These are phyloP conservation scores for Flaveria linearis DNA, from an alignment of 129 eudicot species.

Conservation along the genomic window DNA sequence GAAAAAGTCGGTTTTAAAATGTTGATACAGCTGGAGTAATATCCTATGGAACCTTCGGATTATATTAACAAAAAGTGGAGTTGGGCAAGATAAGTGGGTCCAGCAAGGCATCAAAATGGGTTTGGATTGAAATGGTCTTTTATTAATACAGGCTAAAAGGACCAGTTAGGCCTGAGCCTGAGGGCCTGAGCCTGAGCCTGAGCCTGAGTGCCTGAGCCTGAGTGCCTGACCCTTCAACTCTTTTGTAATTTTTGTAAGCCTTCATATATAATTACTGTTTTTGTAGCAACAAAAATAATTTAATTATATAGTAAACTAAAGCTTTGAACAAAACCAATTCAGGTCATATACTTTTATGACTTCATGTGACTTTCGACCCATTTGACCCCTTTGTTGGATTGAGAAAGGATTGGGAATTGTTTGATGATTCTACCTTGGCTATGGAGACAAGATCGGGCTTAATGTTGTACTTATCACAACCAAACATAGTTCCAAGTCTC, in stretches of 20 bases:
- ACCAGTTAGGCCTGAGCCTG: background rate
- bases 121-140: slow-evolving; percentile 1
- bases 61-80: background rate
- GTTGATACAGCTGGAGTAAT: background rate
- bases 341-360: background rate
- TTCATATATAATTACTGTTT: background rate
- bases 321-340: background rate
- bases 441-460: slow-evolving; percentile 91
- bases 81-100: slow-evolving; percentile 1
- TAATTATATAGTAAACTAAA: background rate
- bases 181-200: background rate
- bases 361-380: background rate
- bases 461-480: slow-evolving; percentile 85
- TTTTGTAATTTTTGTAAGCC: background rate
- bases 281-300: background rate
- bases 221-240: background rate
- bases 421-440: slow-evolving; percentile 64
- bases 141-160: background rate
- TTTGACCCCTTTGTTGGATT: background rate
- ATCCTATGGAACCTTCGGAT: background rate
- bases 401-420: slow-evolving; percentile 2
- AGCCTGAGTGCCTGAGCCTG: background rate
- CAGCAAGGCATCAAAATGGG: background rate
- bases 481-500: slow-evolving; percentile 89
- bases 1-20: slow-evolving; percentile 10